These are phyloP conservation scores for Annulohypoxylon moriforme DNA, from an alignment of 495 filamentous ascomycete genomes.

Conservation along the genomic window DNA sequence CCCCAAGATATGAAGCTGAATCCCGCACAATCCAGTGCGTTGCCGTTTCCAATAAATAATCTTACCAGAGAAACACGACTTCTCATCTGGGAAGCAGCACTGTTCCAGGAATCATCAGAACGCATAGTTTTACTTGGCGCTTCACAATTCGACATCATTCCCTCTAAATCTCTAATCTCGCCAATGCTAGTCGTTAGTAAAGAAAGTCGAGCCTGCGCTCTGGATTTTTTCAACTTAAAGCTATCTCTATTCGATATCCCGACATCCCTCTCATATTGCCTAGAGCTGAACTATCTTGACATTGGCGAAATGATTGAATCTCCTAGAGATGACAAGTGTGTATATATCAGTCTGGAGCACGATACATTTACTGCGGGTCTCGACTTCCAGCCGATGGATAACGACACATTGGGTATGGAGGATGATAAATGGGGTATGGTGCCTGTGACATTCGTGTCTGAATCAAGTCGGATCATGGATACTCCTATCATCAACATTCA, in stretches of 20 bases:
- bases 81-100: slow-evolving; percentile 14
- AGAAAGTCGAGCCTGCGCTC: slow-evolving; percentile 15
- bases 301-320: neutral
- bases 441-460: too few relatives aligned
- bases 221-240: neutral
- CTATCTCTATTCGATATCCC: neutral
- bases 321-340: too few relatives aligned
- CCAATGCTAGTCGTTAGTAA: neutral
- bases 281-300: neutral
- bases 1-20: too few relatives aligned
- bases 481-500: too few relatives aligned
- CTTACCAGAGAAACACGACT: slow-evolving; percentile 3
- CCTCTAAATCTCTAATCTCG: slow-evolving; percentile 18
- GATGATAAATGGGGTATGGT: too few relatives aligned
- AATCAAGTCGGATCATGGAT: too few relatives aligned
- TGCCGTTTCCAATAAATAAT: neutral
- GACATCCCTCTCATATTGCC: neutral
- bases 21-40: too few relatives aligned
- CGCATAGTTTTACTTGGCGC: slow-evolving; percentile 11
- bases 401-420: too few relatives aligned
- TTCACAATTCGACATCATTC: neutral
- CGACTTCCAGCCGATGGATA: too few relatives aligned
- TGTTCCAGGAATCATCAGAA: neutral
- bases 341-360: too few relatives aligned
- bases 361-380: too few relatives aligned